phyloP scores from a whole-genome alignment of 176 grass and related monocot genomes.

The Cenchrus americanus region DNA sequence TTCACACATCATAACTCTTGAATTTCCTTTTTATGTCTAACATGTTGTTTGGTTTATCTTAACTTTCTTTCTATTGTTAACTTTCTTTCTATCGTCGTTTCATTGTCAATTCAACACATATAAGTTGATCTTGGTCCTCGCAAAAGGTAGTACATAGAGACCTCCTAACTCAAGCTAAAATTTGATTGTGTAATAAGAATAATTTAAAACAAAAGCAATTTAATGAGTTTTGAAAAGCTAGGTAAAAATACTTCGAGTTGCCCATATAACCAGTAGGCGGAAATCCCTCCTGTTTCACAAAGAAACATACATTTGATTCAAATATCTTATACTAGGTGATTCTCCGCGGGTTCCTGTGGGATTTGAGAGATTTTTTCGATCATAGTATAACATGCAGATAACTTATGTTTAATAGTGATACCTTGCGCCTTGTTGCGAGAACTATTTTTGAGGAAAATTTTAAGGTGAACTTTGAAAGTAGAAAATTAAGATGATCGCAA shows the following conservation, averaged over 20 bases:
- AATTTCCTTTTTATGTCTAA: not conserved
- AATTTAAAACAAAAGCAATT: not conserved
- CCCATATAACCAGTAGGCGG: no score
- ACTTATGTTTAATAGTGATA: no score
- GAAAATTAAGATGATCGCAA: no score
- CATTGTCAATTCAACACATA: not conserved
- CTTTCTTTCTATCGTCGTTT: not conserved
- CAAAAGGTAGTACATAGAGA: no score
- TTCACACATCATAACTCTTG: not conserved
- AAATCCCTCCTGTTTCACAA: not conserved
- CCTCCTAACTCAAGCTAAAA: not conserved
- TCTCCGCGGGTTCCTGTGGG: no score
- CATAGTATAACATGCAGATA: no score
- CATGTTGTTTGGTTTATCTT: not conserved
- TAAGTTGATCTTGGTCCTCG: not conserved
- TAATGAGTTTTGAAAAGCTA: not conserved
- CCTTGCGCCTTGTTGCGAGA: no score
- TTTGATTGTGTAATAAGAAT: not conserved
- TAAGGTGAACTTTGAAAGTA: no score
- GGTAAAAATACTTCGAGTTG: not conserved
- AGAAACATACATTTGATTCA: not conserved
- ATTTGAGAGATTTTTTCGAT: no score
- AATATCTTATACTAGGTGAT: not conserved
- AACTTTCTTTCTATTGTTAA: not conserved
- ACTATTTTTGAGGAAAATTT: no score